Base-by-base conservation (phyloP, 1,284 basidiomycete genomes). In the Cutaneotrichosporon daszewskae region DNA sequence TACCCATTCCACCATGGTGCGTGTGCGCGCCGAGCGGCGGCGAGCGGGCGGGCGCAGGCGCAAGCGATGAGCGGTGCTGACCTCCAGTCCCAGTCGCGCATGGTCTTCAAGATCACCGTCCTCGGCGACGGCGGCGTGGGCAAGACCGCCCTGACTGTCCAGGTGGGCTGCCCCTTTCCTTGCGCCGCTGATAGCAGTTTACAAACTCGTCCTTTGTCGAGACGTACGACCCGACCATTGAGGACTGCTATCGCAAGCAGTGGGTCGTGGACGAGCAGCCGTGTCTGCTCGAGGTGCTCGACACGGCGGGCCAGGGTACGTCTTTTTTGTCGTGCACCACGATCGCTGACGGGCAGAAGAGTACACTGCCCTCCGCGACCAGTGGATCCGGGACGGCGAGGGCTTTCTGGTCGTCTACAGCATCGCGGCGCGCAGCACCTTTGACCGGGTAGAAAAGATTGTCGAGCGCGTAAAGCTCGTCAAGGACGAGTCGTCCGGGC, bases 371-470 rank as follows among this genome's bases (percentile, higher is more conserved):
- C 80, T 99, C 66, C 83, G 95, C 56, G 94, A 98, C 76, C 94
- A 98, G 72, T 98, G 95, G 89, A 95, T 98, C 58, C 81, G 87
- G 87, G 95, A 97, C 69, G 94, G 95, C 52, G 91, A 98, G 75
- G 95, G 94, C 10, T 98, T 98, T 74, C 85, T 99, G 54, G 81
- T 99, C 47, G 95, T 98, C 46, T 99, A 98, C 75, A 95, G 90
- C 40, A 96, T 99, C 69, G 89, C 91, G 42, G 92, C 90, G 34
- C 81, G 90, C 64, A 83, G 84, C 58, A 92, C 91, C 20, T 97
- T 96, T 59, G 88, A 96, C 62, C 87, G 92, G 25, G 82, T 94
- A 50, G 86, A 90, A 63, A 85, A 88, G 56, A 96, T 97, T 75
- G 85, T 91, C 56, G 87, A 94, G 71, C 89, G 91, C 37, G 94